These are phyloP conservation scores for Colletotrichum sp. DNA, from an alignment of 2,329 filamentous ascomycete species.

Conservation along the genomic window DNA sequence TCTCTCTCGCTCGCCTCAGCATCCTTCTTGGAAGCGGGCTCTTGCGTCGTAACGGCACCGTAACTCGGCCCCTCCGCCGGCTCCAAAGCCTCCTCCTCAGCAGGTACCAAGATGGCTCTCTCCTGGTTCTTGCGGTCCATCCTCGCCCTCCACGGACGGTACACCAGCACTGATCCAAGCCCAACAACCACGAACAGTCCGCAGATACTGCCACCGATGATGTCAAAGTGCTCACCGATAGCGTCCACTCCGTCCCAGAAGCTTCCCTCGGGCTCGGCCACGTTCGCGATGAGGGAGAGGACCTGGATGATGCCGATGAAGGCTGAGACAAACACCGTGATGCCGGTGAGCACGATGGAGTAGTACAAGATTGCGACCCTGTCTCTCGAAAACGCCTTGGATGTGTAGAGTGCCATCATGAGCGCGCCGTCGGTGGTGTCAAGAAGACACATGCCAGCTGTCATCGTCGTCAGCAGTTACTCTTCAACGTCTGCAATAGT, in stretches of 20 bases:
- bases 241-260: constrained; percentile 90
- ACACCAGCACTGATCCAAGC: constrained; percentile 72
- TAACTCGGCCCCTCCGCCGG: constrained; percentile 50
- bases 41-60: constrained; percentile 47
- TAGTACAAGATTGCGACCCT: constrained; percentile 93
- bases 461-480: not conserved
- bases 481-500: not conserved
- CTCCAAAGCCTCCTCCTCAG: constrained; percentile 9
- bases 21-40: not conserved
- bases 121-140: constrained; percentile 37
- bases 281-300: constrained; percentile 77
- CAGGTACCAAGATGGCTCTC: not conserved
- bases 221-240: constrained; percentile 81
- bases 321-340: constrained; percentile 83
- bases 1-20: not conserved
- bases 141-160: constrained; percentile 76
- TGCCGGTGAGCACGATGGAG: constrained; percentile 82
- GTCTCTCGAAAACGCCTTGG: constrained; percentile 77
- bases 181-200: constrained; percentile 83
- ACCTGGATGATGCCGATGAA: constrained; percentile 89
- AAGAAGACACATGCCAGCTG: constrained; percentile 91
- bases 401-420: constrained; percentile 94
- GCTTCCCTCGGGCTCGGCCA: constrained; percentile 72
- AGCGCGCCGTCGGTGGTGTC: constrained; percentile 92
- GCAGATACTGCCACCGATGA: constrained; percentile 86